Percentiles rank a stretch among this genome's conserved stretches.
Conservation (phyloP, 768 basidiomycete genomes). For the Russula virescens region DNA sequence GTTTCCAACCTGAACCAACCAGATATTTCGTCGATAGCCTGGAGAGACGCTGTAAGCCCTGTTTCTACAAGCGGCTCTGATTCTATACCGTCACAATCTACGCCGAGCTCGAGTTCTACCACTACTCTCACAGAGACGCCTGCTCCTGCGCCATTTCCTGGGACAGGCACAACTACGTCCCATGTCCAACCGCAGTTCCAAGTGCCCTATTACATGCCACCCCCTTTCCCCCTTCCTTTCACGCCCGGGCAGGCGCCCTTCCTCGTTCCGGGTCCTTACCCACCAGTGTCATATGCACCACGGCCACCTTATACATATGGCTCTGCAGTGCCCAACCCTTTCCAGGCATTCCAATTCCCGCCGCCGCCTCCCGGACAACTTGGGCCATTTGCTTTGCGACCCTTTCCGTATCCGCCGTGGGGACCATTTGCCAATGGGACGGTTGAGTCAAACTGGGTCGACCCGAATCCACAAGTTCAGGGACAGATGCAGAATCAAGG, state of each 20-base stretch:
- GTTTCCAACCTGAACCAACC: background rate
- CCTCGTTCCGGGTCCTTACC: constrained; percentile 25
- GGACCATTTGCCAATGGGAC: constrained; percentile 10
- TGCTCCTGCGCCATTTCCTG: background rate
- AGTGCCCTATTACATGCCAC: constrained; percentile 37
- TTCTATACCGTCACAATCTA: constrained; percentile 5
- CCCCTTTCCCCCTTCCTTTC: constrained; percentile 33
- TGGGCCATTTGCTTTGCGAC: constrained; percentile 16
- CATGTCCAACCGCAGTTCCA: constrained; percentile 23
- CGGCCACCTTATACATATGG: constrained; percentile 19
- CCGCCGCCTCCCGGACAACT: constrained; percentile 13
- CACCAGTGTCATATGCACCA: constrained; percentile 27
- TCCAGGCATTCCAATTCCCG: constrained; percentile 12
- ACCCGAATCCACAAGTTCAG: constrained; percentile 7
- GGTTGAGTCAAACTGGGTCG: constrained; percentile 6
- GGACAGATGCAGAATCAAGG: background rate
- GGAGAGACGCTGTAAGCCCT: constrained; percentile 11
- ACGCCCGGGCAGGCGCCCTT: constrained; percentile 24
- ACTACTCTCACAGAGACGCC: background rate
- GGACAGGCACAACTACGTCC: constrained; percentile 24
- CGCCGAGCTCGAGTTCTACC: constrained; percentile 6
- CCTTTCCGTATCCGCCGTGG: constrained; percentile 24
- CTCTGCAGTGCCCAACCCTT: background rate
- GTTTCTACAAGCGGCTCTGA: constrained; percentile 5
- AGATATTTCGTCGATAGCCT: constrained; percentile 1